phyloP scores from a whole-genome alignment of 2,329 filamentous ascomycete species.

The Beauveria bassiana region DNA sequence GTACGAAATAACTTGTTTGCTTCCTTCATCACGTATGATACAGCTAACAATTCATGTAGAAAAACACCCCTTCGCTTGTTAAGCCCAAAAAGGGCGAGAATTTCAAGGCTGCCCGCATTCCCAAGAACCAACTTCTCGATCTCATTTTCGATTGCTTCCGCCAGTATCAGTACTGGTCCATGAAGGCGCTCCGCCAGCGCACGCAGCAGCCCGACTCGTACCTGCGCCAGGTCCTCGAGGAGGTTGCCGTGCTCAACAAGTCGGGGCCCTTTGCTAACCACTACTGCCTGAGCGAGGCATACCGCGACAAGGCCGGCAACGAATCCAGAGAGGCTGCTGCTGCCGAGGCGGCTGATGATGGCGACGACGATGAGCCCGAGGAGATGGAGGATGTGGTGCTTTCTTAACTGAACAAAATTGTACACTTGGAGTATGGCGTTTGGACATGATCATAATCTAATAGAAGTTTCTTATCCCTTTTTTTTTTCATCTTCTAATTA shows the following conservation, averaged over 20 bases:
- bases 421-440: background rate
- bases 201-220: constrained; percentile 90
- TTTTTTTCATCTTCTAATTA: background rate
- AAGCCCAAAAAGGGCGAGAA: constrained; percentile 61
- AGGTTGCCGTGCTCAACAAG: constrained; percentile 75
- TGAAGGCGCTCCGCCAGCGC: constrained; percentile 71
- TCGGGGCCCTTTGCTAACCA: constrained; percentile 77
- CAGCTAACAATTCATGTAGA: constrained; percentile 31
- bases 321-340: constrained; percentile 45
- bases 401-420: background rate
- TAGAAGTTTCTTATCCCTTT: background rate
- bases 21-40: background rate
- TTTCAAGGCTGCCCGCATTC: constrained; percentile 79
- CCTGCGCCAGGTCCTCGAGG: constrained; percentile 74
- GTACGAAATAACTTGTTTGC: constrained; percentile 34
- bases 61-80: constrained; percentile 39
- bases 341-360: constrained; percentile 51
- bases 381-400: constrained; percentile 70
- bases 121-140: constrained; percentile 81
- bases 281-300: constrained; percentile 67
- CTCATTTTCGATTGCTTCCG: constrained; percentile 77
- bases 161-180: constrained; percentile 86
- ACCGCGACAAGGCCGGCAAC: constrained; percentile 29
- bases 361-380: constrained; percentile 58
- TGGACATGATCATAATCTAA: background rate